Conservation (phyloP, 192 early-diverging fungal species). For the Lobosporangium transversale region DNA sequence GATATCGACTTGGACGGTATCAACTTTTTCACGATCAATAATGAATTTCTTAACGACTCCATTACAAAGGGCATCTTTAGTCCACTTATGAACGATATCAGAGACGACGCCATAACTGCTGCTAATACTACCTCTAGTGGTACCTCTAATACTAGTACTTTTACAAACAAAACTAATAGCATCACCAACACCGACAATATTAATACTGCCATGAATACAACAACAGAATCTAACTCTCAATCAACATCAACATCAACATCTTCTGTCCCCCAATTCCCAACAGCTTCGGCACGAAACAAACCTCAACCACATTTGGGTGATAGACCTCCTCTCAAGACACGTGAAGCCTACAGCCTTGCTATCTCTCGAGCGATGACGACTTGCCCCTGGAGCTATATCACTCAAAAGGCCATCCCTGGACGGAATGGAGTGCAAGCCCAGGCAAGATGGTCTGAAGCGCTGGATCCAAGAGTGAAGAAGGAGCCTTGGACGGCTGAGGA, state of each 20-base stretch:
- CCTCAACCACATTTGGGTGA: background rate
- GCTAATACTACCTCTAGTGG: no score
- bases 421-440: conserved; percentile 69
- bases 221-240: no score
- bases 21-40: no score
- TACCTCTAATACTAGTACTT: background rate
- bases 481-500: conserved; percentile 64
- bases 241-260: background rate
- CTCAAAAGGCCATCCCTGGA: conserved; percentile 52
- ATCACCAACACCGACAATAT: background rate
- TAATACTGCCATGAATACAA: background rate
- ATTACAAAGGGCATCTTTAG: background rate
- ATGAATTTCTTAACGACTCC: background rate
- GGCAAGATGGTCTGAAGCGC: conserved; percentile 68
- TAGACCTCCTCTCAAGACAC: conserved; percentile 7
- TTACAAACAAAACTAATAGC: background rate
- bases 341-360: conserved; percentile 1
- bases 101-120: no score
- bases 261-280: background rate
- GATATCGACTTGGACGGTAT: no score
- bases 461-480: conserved; percentile 64
- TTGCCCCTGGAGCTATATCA: conserved; percentile 53
- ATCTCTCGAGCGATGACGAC: conserved; percentile 13
- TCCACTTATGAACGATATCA: no score
- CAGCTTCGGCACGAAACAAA: background rate